Evolutionary conservation across 805 yeast species (phyloP).

Genomic region (Wickerhamiella shivajii): DNA sequence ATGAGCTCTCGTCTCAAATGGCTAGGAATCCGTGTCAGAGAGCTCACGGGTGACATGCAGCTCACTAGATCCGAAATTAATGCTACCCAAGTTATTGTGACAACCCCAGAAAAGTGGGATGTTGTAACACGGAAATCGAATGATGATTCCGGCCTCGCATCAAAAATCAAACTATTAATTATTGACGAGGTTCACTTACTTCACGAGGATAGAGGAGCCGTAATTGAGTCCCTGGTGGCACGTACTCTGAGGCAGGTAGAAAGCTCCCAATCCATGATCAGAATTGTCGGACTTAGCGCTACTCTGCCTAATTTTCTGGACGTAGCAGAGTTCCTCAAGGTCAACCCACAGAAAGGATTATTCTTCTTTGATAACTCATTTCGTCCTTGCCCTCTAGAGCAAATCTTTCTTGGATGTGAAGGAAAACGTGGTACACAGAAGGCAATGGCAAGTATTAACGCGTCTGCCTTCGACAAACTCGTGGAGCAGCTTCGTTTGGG

Average conservation of each 20-base stretch:
- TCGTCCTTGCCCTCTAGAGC: constrained; percentile 87
- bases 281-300: constrained; percentile 90
- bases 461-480: constrained; percentile 61
- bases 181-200: constrained; percentile 94
- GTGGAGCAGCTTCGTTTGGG: constrained; percentile 51
- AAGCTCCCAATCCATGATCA: constrained; percentile 79
- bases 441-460: constrained; percentile 56
- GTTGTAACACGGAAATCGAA: constrained; percentile 88
- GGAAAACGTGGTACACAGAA: constrained; percentile 22
- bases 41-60: constrained; percentile 93
- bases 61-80: constrained; percentile 64
- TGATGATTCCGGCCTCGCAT: constrained; percentile 75
- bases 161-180: constrained; percentile 70
- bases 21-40: constrained; percentile 77
- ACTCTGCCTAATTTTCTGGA: constrained; percentile 83
- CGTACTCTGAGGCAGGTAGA: constrained; percentile 92
- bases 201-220: constrained; percentile 98
- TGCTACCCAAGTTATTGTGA: constrained; percentile 75
- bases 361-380: constrained; percentile 88
- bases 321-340: constrained; percentile 85
- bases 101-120: constrained; percentile 96
- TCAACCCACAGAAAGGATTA: constrained; percentile 80
- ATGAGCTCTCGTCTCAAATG: constrained; percentile 62
- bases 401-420: constrained; percentile 64
- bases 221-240: constrained; percentile 87